Conservation (phyloP, 2,329 filamentous ascomycete genomes). For the Hypoxylon rubiginosum region DNA sequence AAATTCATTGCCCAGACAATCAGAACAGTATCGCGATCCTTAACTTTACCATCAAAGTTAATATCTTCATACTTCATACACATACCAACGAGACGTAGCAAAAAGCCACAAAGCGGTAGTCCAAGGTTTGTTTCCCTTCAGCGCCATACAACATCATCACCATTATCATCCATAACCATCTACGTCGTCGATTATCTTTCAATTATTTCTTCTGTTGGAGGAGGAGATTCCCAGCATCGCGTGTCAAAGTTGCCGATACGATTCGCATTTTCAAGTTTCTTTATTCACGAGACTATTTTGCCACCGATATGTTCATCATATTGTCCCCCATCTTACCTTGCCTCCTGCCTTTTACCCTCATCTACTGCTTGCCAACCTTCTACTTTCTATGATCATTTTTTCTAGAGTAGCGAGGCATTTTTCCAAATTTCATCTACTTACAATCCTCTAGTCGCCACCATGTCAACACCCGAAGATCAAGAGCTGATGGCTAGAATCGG, state of each 20-base stretch:
- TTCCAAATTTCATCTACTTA: slow-evolving; percentile 21
- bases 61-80: not conserved
- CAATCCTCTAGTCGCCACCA: slow-evolving; percentile 35
- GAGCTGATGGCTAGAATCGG: slow-evolving; percentile 68
- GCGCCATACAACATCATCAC: not conserved
- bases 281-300: slow-evolving; percentile 14
- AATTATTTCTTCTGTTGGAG: slow-evolving; percentile 4
- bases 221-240: slow-evolving; percentile 16
- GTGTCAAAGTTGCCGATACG: slow-evolving; percentile 3
- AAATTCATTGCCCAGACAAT: slow-evolving; percentile 9
- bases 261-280: slow-evolving; percentile 13
- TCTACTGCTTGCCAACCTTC: not conserved
- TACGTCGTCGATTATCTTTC: not conserved
- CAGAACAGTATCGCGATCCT: slow-evolving; percentile 27
- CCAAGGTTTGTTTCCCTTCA: slow-evolving; percentile 27
- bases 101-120: not conserved
- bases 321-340: slow-evolving; percentile 7
- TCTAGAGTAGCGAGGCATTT: slow-evolving; percentile 1
- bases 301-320: not conserved
- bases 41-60: slow-evolving; percentile 1
- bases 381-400: not conserved
- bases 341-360: not conserved
- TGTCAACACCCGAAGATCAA: slow-evolving; percentile 59
- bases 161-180: not conserved
- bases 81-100: not conserved